Evolutionary conservation across 2,329 filamentous ascomycete species (phyloP), one percentile per base, ranked within the genome.

Genomic region (Pseudopithomyces maydicus): DNA sequence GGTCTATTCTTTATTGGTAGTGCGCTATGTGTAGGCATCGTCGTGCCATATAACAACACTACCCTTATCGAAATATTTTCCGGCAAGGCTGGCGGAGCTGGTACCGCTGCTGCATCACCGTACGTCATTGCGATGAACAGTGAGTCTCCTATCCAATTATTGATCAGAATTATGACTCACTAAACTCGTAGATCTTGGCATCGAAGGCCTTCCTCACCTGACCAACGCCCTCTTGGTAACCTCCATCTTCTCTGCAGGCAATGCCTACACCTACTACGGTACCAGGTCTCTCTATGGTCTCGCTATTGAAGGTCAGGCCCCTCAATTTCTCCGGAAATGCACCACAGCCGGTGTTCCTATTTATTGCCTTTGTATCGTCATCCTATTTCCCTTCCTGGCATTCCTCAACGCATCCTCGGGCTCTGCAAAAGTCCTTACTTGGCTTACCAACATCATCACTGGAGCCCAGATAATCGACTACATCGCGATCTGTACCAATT

Each of bases 401-500:
- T 94, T 92, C 74, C 78, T 92, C 41, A 88, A 92, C 72, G 82
- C 92, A n/a, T 88, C 84, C 15, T 82, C 84, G 55, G 81, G 82
- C 50, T 81, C 86, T 0, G 82, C 88, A 2, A 84, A 87, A n/a
- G 90, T 92, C 0, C 78, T 92, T 56, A 81, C 81, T 52, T 92
- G 89, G 89, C 87, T 92, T 62, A 84, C 90, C 22, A 88, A 84
- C 53, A 74, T 90, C 70, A 81, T 90, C n/a, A 91, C 89, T 10
- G 88, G 89, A 0, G 90, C 88, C 0, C 87, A 90, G 65, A 61
- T 72, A 36, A 62, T 72, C 52, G 63, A 71, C 56, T 72, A 67
- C 58, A 63, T 68, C 38, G 79, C 84, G 67, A 85, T 85, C 72
- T 76, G 75, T 49, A 70, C 82, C 20, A 85, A 82, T 14, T 86